Evolutionary conservation across 257 asterid genomes (phyloP), one percentile per base, ranked within the genome.

Genomic region (Echium plantagineum): DNA sequence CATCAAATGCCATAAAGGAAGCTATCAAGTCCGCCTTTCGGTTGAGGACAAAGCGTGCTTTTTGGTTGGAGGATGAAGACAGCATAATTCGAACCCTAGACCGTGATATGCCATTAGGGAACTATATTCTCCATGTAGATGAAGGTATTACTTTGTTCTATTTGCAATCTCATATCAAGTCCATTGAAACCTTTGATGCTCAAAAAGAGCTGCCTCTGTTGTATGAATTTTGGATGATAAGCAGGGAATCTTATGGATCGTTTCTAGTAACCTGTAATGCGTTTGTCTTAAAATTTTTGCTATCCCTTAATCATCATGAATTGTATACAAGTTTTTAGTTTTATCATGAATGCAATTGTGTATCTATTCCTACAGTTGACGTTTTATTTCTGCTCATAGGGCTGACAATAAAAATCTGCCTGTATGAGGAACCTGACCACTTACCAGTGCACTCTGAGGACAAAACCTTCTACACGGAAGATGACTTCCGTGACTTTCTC

Each of bases 21-120:
- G 78, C 98, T 55, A 83, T 91, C 65, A 81, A 83, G 64, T 80
- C 94, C 55, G 83, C 96, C 59, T 91, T 91, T 67, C 58, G 90
- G 66, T 68, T 87, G 62, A 82, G 96, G 65, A 82, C 96, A 2
- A 85, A 75, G 63, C 90, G 96, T 18, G 94, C 93, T 47, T 91
- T 87, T 65, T 87, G 96, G 95, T 77, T 91, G 77, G 98, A 87
- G 72, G 98, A 88, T 63, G 98, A 83, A 75, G 95, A 80, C 47
- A 75, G 57, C 56, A 83, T 91, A 1, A 82, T 91, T n/a, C 83
- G 94, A 26, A 52, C 95, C 62, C 81, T 91, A n/a, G 93, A 85
- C 76, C 72, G 96, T 61, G 95, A 83, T 51, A 91, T 87, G 96
- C 98, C 98, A 61, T 75, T 85, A 1, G 95, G 96, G 59, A 83